Percentiles rank a stretch among this genome's conserved stretches.
phyloP scores from a whole-genome alignment of 305 asterid species.

The Ajuga reptans region DNA sequence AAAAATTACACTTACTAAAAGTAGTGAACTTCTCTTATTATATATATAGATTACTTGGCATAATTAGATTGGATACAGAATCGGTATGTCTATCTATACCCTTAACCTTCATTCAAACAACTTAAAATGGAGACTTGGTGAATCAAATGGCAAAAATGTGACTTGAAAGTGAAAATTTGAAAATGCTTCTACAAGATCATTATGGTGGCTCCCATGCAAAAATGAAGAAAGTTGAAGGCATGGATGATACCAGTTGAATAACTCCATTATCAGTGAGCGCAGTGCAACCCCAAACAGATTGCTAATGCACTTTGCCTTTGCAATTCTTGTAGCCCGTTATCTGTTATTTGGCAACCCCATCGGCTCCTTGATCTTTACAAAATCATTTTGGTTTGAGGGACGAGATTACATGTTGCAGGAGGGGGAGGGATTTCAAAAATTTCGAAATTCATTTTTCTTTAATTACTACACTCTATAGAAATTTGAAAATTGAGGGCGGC shows the following conservation, averaged over 20 bases:
- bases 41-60: no score
- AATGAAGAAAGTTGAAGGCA: background rate
- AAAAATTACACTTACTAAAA: no score
- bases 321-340: constrained; percentile 52
- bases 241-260: constrained; percentile 48
- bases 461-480: constrained; percentile 68
- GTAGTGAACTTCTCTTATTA: no score
- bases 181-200: no score
- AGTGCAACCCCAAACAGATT: constrained; percentile 77
- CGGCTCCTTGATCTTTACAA: constrained; percentile 64
- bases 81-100: no score
- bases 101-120: no score
- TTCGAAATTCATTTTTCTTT: constrained; percentile 13
- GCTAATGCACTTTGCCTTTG: constrained; percentile 58
- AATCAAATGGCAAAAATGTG: no score
- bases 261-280: constrained; percentile 69
- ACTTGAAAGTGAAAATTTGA: no score
- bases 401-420: background rate
- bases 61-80: no score
- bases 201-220: constrained; percentile 27
- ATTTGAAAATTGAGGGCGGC: constrained; percentile 54
- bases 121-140: no score
- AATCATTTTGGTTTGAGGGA: no score
- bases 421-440: no score
- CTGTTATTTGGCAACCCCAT: constrained; percentile 86